Base-by-base conservation (phyloP, 2,329 filamentous ascomycete genomes). In the Drechslerella coelobrocha region DNA sequence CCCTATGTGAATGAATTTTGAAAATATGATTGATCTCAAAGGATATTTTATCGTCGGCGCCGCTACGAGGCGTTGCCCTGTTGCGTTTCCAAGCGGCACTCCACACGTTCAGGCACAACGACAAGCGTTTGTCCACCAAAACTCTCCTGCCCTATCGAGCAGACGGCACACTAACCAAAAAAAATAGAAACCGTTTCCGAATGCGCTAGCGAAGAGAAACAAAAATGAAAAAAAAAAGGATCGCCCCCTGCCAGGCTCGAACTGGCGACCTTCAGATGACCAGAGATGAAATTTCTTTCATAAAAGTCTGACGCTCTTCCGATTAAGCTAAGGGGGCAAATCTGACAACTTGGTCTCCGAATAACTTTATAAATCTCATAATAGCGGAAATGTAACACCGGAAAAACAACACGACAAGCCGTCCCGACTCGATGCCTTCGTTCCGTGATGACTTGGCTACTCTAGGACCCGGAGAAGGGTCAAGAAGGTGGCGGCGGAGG, bases 271-370 rank as follows among this genome's bases (percentile, higher is more conserved):
- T 61, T 68, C 48, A 50, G 55, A 68, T 68, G n/a, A 17, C 17
- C 12, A 24, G 29, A 19, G 9, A 26, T 31, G 3, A 29, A 50
- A 7, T 21, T 31, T 48, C 51, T 10, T 31, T 55, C 60, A 3
- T 63, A 63, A 63, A 63, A 63, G 51, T 63, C 60, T 52, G 50
- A 63, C 60, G 60, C 60, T 63, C 60, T 63, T 55, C 60, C 60
- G 60, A 63, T 63, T 63, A 52, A 63, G 60, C 60, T 56, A 63
- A 52, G 51, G 45, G 60, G 60, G 60, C 60, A 47, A 29, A 47
- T 31, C 9, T 27, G 9, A 2, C n/a, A 12, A 31, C 26, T 47
- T 47, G 53, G 29, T 17, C 3, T 27, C 5, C 37, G 19, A 17
- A 51, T n/a, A 5, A 27, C 27, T 23, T 24, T 39, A 41, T 43